Percentiles rank a stretch among this genome's conserved stretches.
Conservation (phyloP, 2,329 filamentous ascomycete genomes). For the Colletotrichum sp. region DNA sequence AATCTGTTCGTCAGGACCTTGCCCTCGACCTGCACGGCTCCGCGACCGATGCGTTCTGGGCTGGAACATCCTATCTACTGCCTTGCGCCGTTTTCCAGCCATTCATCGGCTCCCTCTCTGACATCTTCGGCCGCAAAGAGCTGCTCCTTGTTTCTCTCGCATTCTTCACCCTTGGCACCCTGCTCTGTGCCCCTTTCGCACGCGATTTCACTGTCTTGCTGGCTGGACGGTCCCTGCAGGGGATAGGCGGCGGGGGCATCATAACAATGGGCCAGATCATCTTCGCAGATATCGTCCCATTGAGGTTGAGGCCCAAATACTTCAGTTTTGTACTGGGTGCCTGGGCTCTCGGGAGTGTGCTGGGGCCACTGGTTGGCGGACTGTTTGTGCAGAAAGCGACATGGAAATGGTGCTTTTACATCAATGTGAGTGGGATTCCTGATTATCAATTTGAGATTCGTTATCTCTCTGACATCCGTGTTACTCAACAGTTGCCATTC, state of each 20-base stretch:
- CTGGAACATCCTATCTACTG: neutral
- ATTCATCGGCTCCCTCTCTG: neutral
- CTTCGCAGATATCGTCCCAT: conserved; percentile 4
- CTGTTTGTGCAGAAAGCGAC: neutral
- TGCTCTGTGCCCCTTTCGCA: neutral
- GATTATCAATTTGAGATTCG: neutral
- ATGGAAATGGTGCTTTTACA: neutral
- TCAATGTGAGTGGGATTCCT: neutral
- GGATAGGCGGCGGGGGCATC: conserved; percentile 20
- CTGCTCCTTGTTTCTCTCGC: neutral
- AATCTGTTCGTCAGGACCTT: neutral
- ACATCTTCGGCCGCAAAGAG: neutral
- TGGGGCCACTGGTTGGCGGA: neutral
- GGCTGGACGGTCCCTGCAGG: conserved; percentile 10
- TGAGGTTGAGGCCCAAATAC: neutral
- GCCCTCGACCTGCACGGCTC: neutral
- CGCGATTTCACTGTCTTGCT: conserved; percentile 4
- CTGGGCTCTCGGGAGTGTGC: conserved; percentile 6
- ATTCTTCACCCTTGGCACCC: neutral
- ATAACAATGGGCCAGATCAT: conserved; percentile 17
- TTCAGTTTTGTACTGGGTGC: neutral
- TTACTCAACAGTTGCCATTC: neutral
- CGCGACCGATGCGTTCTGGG: neutral
- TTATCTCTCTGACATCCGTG: neutral
- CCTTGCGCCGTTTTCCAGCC: neutral